Conservation (phyloP, 306 rosid species). For the Morella rubra region DNA sequence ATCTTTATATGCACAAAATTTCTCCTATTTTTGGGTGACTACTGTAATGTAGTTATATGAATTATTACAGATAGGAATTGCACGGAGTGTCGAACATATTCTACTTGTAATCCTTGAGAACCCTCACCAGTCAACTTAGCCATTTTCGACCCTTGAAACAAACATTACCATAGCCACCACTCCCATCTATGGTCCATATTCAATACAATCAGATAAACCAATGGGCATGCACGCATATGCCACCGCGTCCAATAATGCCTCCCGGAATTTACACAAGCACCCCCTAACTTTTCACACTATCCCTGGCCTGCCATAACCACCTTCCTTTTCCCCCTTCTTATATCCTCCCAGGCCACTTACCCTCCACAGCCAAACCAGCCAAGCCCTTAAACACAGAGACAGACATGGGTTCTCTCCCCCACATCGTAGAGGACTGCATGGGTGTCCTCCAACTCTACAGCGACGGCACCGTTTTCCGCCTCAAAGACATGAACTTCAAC, state of each 20-base stretch:
- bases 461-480: conserved; percentile 72
- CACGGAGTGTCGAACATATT: not conserved
- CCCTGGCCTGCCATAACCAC: not conserved
- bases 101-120: not conserved
- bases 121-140: not conserved
- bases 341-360: conserved; percentile 1
- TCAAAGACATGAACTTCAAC: conserved; percentile 46
- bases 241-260: conserved; percentile 27
- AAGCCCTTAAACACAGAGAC: not conserved
- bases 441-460: conserved; percentile 80
- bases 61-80: not conserved
- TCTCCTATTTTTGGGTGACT: no score
- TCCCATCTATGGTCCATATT: conserved; percentile 32
- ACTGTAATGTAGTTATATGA: not conserved
- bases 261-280: conserved; percentile 24
- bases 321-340: not conserved
- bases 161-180: conserved; percentile 25
- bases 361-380: not conserved
- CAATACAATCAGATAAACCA: conserved; percentile 30
- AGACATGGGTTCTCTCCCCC: conserved; percentile 71
- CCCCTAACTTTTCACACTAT: conserved; percentile 23
- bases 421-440: conserved; percentile 85
- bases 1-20: no score
- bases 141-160: conserved; percentile 20
- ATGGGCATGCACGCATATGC: conserved; percentile 35